Base-by-base conservation (phyloP, 75 land plant species). In the Larix kaempferi region DNA sequence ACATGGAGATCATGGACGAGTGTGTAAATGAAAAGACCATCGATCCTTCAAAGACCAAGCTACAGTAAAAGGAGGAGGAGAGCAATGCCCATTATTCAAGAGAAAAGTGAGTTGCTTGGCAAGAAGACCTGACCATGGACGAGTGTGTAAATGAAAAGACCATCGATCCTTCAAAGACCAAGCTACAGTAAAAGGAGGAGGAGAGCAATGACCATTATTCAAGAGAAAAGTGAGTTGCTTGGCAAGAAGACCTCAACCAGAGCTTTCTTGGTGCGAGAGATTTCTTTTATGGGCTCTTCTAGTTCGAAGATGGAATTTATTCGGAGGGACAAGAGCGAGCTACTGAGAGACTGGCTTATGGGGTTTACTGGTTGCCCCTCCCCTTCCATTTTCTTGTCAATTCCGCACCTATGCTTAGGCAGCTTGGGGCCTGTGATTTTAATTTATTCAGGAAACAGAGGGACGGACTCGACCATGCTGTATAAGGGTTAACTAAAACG, bases 21-120 rank as follows among this genome's bases (percentile, higher is more conserved):
- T n/a, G n/a, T 41, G 6, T 5, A 41, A 41, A 3, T 41, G 6
- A 41, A 41, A 41, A 41, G 44, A 41, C 44, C n/a, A n/a, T n/a
- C n/a, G n/a, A n/a, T n/a, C n/a, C n/a, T n/a, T n/a, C n/a, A n/a
- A n/a, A n/a, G n/a, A n/a, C n/a, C n/a, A n/a, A n/a, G n/a, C 6
- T 41, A 8, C 5, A 5, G 49, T 1, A 37, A 5, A 16, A 26
- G 88, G 90, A 55, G 86, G 21, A 11, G 86, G 78, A 21, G n/a
- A 21, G n/a, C n/a, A 58, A 58, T 58, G 29, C 35, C 71, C 71
- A 65, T 17, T 26, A 17, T 65, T 5, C 21, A 35, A 37, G 71
- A 65, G 71, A 65, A 65, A 35, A 15, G 71, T 33, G 71, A 41
- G 71, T 35, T 65, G 37, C 35, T 35, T 1, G 71, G 71, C 41